Evolutionary conservation across 495 filamentous ascomycete species (phyloP).

Genomic region (Talaromyces borbonicus): DNA sequence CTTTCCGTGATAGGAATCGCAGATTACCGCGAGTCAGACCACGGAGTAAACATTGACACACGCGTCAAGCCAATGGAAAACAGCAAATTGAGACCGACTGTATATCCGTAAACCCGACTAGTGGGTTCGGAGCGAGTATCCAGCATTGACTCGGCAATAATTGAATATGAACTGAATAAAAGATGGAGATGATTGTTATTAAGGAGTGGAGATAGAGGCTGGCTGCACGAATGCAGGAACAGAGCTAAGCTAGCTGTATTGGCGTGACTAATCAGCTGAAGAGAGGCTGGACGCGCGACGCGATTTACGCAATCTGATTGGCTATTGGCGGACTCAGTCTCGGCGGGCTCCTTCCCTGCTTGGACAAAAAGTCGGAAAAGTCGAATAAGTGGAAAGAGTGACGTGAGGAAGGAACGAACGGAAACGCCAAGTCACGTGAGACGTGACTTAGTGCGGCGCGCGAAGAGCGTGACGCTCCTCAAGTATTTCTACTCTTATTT

Average conservation of each 20-base stretch:
- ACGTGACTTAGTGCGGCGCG: constrained; percentile 37
- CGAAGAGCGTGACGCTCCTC: constrained; percentile 31
- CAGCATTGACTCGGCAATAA: too few relatives aligned
- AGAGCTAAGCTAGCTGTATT: too few relatives aligned
- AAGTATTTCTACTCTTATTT: constrained; percentile 21
- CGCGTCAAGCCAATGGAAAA: too few relatives aligned
- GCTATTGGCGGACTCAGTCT: constrained; percentile 5
- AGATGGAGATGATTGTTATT: neutral
- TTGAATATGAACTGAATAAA: too few relatives aligned
- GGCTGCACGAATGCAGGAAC: too few relatives aligned
- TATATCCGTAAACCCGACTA: too few relatives aligned
- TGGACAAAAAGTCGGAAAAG: too few relatives aligned
- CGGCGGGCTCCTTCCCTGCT: neutral
- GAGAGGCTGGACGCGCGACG: constrained; percentile 16
- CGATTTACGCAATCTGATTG: constrained; percentile 10
- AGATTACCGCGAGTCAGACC: too few relatives aligned
- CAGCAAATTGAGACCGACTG: too few relatives aligned
- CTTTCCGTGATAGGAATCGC: neutral
- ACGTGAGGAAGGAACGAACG: constrained; percentile 9
- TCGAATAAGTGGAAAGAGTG: constrained; percentile 8
- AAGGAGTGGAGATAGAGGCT: neutral
- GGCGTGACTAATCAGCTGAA: constrained; percentile 9
- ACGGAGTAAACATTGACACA: too few relatives aligned
- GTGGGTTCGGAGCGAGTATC: too few relatives aligned
- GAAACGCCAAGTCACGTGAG: constrained; percentile 36